Conservation (phyloP, 345 rosid species). For the Lepidium sativum region DNA sequence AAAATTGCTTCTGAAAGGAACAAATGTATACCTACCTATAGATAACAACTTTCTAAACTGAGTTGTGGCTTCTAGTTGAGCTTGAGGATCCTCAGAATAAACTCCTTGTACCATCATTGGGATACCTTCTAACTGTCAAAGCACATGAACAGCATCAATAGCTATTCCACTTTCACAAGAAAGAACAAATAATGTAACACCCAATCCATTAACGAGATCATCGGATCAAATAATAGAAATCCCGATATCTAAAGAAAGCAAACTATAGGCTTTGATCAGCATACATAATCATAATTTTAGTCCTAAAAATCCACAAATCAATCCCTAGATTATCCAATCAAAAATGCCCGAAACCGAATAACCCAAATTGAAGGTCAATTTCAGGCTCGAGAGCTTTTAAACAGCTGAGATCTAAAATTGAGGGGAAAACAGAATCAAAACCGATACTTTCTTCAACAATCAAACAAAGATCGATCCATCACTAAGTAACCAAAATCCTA, state of each 20-base stretch:
- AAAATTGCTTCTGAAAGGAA: neutral
- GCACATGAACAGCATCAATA: constrained; percentile 21
- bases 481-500: constrained; percentile 7
- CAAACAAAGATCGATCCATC: constrained; percentile 16
- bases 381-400: neutral
- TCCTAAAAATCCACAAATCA: neutral
- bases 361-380: neutral
- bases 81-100: constrained; percentile 51
- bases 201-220: constrained; percentile 1
- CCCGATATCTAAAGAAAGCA: neutral
- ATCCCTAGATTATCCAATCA: neutral
- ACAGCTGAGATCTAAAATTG: constrained; percentile 18
- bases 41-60: constrained; percentile 79
- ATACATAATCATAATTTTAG: neutral
- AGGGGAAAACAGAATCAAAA: neutral
- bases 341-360: neutral
- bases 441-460: neutral
- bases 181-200: neutral
- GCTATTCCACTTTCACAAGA: neutral
- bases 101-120: constrained; percentile 74
- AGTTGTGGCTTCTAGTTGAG: constrained; percentile 68
- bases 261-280: neutral
- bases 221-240: neutral
- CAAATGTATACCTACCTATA: constrained; percentile 37
- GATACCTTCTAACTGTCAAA: constrained; percentile 60